phyloP scores from a whole-genome alignment of 148 eudicot genomes.

The Oxyria digyna region DNA sequence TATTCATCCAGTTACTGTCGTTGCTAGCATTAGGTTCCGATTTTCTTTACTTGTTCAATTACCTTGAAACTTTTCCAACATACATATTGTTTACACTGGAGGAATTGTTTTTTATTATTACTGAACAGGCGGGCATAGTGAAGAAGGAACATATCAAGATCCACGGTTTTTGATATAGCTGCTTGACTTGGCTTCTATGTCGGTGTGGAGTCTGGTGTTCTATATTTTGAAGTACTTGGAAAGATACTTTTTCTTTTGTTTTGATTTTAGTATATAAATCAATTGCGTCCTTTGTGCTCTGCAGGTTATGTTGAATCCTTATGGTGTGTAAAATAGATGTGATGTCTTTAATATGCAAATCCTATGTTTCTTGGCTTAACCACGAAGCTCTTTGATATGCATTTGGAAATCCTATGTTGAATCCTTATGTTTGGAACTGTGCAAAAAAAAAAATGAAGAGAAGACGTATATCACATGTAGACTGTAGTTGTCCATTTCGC shows the following conservation, averaged over 20 bases:
- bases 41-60: too few relatives aligned
- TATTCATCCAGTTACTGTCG: too few relatives aligned
- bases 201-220: neutral
- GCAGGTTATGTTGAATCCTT: neutral
- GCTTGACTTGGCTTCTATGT: neutral
- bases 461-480: too few relatives aligned
- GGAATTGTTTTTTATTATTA: neutral
- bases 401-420: too few relatives aligned
- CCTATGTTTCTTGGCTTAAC: neutral
- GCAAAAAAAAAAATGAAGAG: too few relatives aligned
- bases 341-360: too few relatives aligned
- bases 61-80: too few relatives aligned
- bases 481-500: too few relatives aligned
- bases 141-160: conserved; percentile 91
- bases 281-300: neutral
- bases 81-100: neutral
- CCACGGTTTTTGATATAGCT: conserved; percentile 54
- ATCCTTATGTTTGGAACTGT: too few relatives aligned
- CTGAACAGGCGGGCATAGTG: conserved; percentile 73
- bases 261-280: neutral
- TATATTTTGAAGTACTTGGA: neutral
- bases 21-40: too few relatives aligned
- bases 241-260: neutral
- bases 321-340: neutral
- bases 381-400: neutral